Evolutionary conservation across 192 early-diverging fungal genomes (phyloP).

Genomic region (Allomyces macrogynus): DNA sequence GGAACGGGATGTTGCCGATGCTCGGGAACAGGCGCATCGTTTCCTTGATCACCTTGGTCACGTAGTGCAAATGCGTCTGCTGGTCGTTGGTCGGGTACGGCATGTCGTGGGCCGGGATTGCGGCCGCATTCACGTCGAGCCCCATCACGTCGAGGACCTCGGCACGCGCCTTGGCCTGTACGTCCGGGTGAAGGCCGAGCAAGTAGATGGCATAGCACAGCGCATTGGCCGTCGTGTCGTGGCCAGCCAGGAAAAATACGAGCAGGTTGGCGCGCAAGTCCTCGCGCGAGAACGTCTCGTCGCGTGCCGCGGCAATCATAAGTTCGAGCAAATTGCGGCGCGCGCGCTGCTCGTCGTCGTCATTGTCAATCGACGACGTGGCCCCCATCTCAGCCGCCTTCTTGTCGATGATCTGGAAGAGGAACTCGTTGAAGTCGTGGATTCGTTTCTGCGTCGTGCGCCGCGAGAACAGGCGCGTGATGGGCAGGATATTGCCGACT

Average conservation of each 20-base stretch:
- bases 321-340: background rate
- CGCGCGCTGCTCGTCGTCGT: background rate
- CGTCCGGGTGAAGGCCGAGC: background rate
- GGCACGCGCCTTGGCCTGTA: background rate
- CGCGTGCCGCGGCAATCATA: background rate
- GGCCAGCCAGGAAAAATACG: background rate
- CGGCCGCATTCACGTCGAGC: background rate
- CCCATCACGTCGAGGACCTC: background rate
- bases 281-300: background rate
- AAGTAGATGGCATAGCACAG: background rate
- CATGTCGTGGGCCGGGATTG: background rate
- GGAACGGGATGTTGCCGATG: background rate
- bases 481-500: background rate
- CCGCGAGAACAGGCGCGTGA: background rate
- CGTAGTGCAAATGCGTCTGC: background rate
- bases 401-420: background rate
- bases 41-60: background rate
- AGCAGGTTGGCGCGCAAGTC: background rate
- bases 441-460: background rate
- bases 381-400: conserved; percentile 1
- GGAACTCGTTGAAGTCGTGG: background rate
- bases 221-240: background rate
- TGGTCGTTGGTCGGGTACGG: background rate
- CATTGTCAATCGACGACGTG: background rate
- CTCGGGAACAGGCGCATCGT: background rate